These are phyloP conservation scores for Blastobotrys robertii DNA, from an alignment of 805 yeast species.

Conservation along the genomic window DNA sequence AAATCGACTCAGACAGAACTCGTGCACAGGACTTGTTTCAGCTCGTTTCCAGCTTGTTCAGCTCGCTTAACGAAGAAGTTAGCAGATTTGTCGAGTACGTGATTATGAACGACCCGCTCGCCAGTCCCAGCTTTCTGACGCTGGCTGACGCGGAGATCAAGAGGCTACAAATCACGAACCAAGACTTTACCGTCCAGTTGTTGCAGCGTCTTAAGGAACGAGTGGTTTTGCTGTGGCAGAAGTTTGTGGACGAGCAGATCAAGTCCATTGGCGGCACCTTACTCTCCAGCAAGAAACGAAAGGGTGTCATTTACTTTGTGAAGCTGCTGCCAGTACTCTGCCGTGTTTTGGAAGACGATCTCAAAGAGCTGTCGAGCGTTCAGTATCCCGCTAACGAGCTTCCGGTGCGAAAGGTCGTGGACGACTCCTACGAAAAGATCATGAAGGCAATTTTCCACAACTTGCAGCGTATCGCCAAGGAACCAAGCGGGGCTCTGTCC, in stretches of 20 bases:
- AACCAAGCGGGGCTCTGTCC: constrained; percentile 10
- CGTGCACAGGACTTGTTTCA: constrained; percentile 39
- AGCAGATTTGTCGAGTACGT: constrained; percentile 25
- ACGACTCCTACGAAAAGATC: constrained; percentile 25
- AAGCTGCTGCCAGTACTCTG: constrained; percentile 40
- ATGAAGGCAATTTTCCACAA: constrained; percentile 25
- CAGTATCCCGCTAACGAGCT: constrained; percentile 2
- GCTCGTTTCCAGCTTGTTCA: constrained; percentile 39
- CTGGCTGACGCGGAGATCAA: constrained; percentile 34
- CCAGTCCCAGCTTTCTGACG: constrained; percentile 35
- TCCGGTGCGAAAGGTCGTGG: constrained; percentile 14
- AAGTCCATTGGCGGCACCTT: constrained; percentile 33
- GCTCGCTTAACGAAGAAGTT: constrained; percentile 26
- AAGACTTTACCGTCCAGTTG: constrained; percentile 49
- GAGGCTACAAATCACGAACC: constrained; percentile 40
- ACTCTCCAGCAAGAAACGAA: constrained; percentile 29
- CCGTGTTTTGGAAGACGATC: constrained; percentile 29
- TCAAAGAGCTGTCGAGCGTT: constrained; percentile 7
- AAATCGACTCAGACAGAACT: constrained; percentile 36
- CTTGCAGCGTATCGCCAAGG: constrained; percentile 23
- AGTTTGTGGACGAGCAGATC: constrained; percentile 47
- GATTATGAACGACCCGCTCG: constrained; percentile 32
- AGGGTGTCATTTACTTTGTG: constrained; percentile 36
- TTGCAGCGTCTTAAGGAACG: constrained; percentile 44
- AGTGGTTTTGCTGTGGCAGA: constrained; percentile 47